These are phyloP conservation scores for Globisporangium camurandrum DNA, from an alignment of 352 stramenopile species.

Conservation along the genomic window DNA sequence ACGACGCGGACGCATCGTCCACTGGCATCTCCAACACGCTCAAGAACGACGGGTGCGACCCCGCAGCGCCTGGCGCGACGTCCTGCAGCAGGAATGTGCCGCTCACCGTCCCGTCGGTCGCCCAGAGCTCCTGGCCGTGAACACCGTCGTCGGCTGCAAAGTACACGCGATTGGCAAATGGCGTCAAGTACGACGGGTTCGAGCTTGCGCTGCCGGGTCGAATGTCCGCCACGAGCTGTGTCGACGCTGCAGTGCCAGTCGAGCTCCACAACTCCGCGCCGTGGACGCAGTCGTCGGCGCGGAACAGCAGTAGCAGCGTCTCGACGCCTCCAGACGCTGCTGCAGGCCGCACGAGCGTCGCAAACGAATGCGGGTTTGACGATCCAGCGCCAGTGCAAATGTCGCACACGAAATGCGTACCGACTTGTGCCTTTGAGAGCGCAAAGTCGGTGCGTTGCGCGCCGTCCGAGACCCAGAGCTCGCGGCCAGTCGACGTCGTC, in stretches of 20 bases:
- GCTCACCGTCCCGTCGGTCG: conserved; percentile 37
- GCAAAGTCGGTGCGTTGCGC: conserved; percentile 19
- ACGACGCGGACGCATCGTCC: background rate
- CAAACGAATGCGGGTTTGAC: conserved; percentile 48
- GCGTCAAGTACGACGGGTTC: conserved; percentile 41
- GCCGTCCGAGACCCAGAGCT: conserved; percentile 60
- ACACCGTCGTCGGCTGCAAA: conserved; percentile 83
- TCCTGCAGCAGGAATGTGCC: conserved; percentile 56
- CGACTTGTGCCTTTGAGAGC: conserved; percentile 16
- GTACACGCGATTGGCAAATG: conserved; percentile 32
- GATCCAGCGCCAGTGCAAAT: conserved; percentile 33
- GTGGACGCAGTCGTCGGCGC: conserved; percentile 74
- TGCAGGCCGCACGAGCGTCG: conserved; percentile 20
- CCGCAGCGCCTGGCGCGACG: conserved; percentile 32
- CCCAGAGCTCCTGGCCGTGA: conserved; percentile 76
- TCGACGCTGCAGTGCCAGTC: conserved; percentile 43
- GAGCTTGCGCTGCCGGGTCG: conserved; percentile 28
- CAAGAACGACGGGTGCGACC: conserved; percentile 33
- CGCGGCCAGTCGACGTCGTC: conserved; percentile 28
- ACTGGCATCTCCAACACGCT: conserved; percentile 15
- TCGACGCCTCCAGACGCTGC: background rate
- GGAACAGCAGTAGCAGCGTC: conserved; percentile 61
- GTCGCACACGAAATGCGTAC: conserved; percentile 50
- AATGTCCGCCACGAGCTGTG: conserved; percentile 60
- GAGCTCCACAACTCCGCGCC: conserved; percentile 78